Evolutionary conservation across 2,329 filamentous ascomycete genomes (phyloP).

Genomic region (Fusarium scirpi): DNA sequence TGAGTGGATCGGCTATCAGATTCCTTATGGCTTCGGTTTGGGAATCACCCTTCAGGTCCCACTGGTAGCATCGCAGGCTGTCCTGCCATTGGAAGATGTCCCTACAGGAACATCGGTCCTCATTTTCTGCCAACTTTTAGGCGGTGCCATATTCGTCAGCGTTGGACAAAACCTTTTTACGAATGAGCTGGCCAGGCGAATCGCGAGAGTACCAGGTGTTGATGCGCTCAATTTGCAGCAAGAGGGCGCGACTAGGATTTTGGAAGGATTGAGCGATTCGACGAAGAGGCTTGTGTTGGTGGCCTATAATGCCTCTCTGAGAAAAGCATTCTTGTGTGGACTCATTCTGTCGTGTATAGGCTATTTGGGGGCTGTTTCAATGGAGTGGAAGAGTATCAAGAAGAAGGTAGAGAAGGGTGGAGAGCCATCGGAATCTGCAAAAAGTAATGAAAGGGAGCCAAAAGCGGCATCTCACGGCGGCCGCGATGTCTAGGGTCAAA

Average conservation of each 20-base stretch:
- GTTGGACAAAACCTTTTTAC: conserved; percentile 31
- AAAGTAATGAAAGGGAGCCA: neutral
- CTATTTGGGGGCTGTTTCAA: neutral
- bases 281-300: conserved; percentile 1
- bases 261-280: neutral
- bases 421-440: neutral
- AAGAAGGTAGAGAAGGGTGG: neutral
- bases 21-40: conserved; percentile 56
- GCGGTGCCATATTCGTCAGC: conserved; percentile 48
- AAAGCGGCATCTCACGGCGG: neutral
- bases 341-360: conserved; percentile 4
- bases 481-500: neutral
- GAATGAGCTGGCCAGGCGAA: conserved; percentile 9
- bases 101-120: conserved; percentile 57
- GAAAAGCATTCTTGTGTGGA: neutral
- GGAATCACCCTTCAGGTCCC: conserved; percentile 58
- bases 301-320: neutral
- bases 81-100: conserved; percentile 56
- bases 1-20: conserved; percentile 60
- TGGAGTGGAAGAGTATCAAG: conserved; percentile 8
- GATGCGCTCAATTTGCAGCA: neutral
- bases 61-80: conserved; percentile 58
- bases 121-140: conserved; percentile 61
- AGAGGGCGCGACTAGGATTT: neutral
- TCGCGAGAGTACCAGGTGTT: conserved; percentile 1